Evolutionary conservation across 352 stramenopile genomes (phyloP), one percentile per base, ranked within the genome.

Genomic region (Phytopythium sindhum): DNA sequence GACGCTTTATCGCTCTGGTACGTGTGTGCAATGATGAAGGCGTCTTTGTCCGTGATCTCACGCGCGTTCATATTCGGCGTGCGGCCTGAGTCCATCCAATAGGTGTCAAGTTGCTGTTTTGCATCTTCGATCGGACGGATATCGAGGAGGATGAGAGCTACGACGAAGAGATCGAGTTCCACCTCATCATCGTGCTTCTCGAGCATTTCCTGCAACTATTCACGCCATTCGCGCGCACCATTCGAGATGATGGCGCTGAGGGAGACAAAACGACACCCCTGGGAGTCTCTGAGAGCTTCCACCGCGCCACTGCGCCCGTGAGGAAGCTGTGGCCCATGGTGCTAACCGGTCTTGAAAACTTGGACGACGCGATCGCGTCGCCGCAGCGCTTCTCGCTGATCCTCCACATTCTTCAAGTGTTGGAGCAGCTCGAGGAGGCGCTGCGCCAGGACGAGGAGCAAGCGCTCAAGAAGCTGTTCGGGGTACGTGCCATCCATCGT

Each of bases 111-210:
- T 73, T 90, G 39, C 67, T 84, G 19, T 90, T 90, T 52, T 84
- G 71, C 31, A 85, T 90, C 37, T 89, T 88, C 55, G 81, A 90
- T 35, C 79, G 79, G 29, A 87, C 73, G 0, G 77, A 89, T 39
- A 77, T 88, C 6, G 81, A 90, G 53, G 81, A 90, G 56, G 81
- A 88, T 31, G 82, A 91, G 41, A 81, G 74, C 41, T 89, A 87
- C 62, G 82, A 91, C 33, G 82, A 91, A 67, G 80, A 91, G 58
- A 77, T 88, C 48, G 82, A 89, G 67, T 87, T 87, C 42, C 76
- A 88, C 23, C 61, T 88, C 12, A 64, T 89, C 28, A 81, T 86
- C 35, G 75, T 80, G 15, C 51, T 89, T 14, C 73, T 75, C 4
- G 80, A 88, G 57, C 63, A 88, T 2, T 81, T 88, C 26, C 65